phyloP scores from a whole-genome alignment of 73 alveolate genomes.

The Paramecium pentaurelia region DNA sequence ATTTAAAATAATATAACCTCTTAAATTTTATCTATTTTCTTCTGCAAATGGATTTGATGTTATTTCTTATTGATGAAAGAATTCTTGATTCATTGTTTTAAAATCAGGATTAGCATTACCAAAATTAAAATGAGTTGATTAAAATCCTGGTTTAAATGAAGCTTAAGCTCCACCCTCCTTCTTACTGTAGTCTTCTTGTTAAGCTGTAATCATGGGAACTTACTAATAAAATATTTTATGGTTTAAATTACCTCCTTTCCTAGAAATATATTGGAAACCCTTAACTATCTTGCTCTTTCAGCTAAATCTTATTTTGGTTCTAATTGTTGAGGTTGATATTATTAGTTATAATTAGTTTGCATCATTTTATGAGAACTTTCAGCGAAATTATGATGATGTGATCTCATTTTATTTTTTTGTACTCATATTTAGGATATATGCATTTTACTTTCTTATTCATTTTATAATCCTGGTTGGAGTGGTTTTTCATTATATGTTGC shows the following conservation, averaged over 20 bases:
- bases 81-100: slow-evolving; percentile 32
- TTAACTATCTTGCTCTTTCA: background rate
- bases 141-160: background rate
- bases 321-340: slow-evolving; percentile 22
- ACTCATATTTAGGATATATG: background rate
- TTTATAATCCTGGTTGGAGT: slow-evolving; percentile 31
- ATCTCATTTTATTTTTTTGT: slow-evolving; percentile 60
- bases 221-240: background rate
- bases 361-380: slow-evolving; percentile 40
- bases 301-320: background rate
- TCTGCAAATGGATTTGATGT: slow-evolving; percentile 20
- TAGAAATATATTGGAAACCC: slow-evolving; percentile 7
- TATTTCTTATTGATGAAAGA: background rate
- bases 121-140: slow-evolving; percentile 19
- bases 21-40: slow-evolving; percentile 31
- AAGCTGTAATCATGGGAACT: background rate
- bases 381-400: slow-evolving; percentile 63
- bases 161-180: slow-evolving; percentile 11
- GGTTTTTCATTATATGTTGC: slow-evolving; percentile 50
- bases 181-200: background rate
- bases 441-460: slow-evolving; percentile 46
- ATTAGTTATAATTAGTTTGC: slow-evolving; percentile 51
- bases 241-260: slow-evolving; percentile 3
- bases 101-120: slow-evolving; percentile 2
- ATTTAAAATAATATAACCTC: background rate